Evolutionary conservation across 352 stramenopile genomes (phyloP), one percentile per base, ranked within the genome.

Genomic region (Phytophthora pisi): DNA sequence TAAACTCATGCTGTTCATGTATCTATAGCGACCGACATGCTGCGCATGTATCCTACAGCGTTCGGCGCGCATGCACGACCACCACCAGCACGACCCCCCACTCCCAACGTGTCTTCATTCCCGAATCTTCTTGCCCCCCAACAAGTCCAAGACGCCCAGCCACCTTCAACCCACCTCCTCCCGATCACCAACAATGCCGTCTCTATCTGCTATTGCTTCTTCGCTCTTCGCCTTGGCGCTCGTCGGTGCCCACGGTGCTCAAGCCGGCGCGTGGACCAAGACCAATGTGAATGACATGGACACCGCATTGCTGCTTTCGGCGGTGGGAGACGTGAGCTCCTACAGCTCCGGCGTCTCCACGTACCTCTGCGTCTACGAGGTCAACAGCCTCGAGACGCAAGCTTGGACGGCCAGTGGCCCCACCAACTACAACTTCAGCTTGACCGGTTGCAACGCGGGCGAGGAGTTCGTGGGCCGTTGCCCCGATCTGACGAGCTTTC

Each of bases 381-480:
- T 84, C 18, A 47, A 77, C 31, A 71, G 51, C 31, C 42, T 78
- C n/a, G 20, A 64, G 28, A 62, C 47, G 6, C 72, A 86, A 61
- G 9, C 4, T 9, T 20, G 38, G 1, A n/a, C 38, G 11, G 38
- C 5, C 5, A 13, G 4, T 13, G 43, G 43, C 2, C 66, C 75
- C 23, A 81, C 68, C 24, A 81, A 77, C 53, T 83, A 81, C 65
- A 72, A 70, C 36, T 86, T 79, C 65, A 30, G 73, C 38, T 52
- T 83, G 11, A 63, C 72, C 10, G 74, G 70, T 9, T 84, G 78
- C 61, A 65, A 72, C 26, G 65, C 77, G 40, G 57, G 68, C 38
- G 64, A 66, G 23, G 49, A 61, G 13, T 67, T 64, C 23, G 68
- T 78, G 11, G 71, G 71, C n/a, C 64, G 63, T 46, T 82, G 71